A percentile compares a stretch with the other conserved stretches of the same genome.
Conservation (phyloP, 2,329 filamentous ascomycete species). For the Botryotinia globosa region DNA sequence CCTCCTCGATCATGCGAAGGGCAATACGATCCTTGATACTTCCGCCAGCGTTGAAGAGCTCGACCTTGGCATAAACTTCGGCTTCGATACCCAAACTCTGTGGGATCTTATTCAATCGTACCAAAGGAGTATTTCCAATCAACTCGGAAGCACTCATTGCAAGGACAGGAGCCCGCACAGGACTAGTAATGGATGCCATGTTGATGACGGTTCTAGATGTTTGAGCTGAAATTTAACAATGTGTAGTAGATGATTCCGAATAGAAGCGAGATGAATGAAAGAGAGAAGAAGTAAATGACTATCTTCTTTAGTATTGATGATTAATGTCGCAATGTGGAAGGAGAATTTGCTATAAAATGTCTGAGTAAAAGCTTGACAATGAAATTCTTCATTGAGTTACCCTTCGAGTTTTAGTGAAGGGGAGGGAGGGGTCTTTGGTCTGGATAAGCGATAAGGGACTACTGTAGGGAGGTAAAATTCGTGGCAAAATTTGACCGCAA, state of each 20-base stretch:
- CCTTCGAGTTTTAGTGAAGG: background rate
- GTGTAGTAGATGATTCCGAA: background rate
- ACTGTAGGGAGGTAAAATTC: background rate
- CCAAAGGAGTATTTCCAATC: constrained; percentile 94
- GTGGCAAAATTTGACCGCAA: background rate
- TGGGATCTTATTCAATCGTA: constrained; percentile 88
- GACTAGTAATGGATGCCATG: constrained; percentile 30
- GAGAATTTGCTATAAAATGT: constrained; percentile 7
- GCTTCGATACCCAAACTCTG: constrained; percentile 86
- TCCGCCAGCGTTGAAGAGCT: constrained; percentile 91
- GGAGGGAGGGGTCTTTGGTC: background rate
- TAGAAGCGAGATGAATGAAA: background rate
- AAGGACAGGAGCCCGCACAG: constrained; percentile 31
- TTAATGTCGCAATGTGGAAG: constrained; percentile 2
- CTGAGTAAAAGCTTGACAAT: background rate
- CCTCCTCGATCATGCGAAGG: constrained; percentile 94
- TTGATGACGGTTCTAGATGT: constrained; percentile 16
- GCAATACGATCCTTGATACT: constrained; percentile 96
- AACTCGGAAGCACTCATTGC: constrained; percentile 72
- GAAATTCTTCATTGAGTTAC: constrained; percentile 12
- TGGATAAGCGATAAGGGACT: background rate
- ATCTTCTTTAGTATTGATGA: background rate
- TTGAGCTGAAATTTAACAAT: background rate
- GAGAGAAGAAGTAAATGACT: background rate
- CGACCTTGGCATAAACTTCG: constrained; percentile 85